Evolutionary conservation across 116 monocot genomes (phyloP), one percentile per base, ranked within the genome.

Genomic region (Papilionanthe hybrid): DNA sequence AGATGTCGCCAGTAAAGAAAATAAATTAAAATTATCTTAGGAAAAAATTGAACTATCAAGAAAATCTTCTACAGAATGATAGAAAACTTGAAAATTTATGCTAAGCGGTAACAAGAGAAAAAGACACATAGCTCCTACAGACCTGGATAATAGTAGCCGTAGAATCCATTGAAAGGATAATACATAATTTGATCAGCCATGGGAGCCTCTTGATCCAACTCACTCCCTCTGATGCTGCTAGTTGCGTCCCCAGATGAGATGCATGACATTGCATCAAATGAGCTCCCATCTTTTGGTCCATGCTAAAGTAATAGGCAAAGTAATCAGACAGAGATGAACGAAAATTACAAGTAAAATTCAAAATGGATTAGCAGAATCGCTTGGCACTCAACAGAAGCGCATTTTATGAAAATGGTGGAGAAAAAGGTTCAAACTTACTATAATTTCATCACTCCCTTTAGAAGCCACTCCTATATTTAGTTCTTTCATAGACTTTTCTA

Each of bases 111-210:
- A 28, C 6, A 57, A 55, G 9, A 32, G 41, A 32, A 66, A 50
- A 25, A 0, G 37, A 55, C 42, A 20, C n/a, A 37, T 37, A 80
- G 57, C 3, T 30, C 23, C 49, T 37, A 37, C 77, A 29, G 56
- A 93, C 93, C 93, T 89, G 96, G 96, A 67, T 92, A 96, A 72
- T 90, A 90, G 79, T 93, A 93, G 5, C 89, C 92, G 81, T 93
- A 90, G 41, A 78, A 77, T 49, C 73, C 65, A 47, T 76, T 79
- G 3, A 67, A 29, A 18, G 89, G 86, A 76, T 89, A 95, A 79
- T 89, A 93, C 72, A 90, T 49, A 7, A 86, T 45, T 60, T 91
- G 88, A 19, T 89, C 89, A 23, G 83, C 79, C 55, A 78, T 13
- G 29, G 76, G 73, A 56, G 80, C 47, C 63, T 96, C 96, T 73